phyloP scores from a whole-genome alignment of 352 stramenopile genomes.

The Phytopythium boreale region DNA sequence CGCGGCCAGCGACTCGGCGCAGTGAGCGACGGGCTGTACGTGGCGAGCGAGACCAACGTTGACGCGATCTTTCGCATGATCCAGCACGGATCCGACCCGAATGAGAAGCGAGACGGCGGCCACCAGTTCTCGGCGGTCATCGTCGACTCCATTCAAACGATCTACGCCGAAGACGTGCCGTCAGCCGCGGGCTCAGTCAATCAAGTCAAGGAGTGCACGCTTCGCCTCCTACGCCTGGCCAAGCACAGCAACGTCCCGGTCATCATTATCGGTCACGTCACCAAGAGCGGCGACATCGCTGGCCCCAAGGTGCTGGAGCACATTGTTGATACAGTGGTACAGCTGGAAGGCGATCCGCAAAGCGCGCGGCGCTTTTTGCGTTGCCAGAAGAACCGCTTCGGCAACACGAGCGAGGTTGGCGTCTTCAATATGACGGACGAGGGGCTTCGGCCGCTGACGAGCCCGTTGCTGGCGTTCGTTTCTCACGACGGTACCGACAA shows the following conservation, averaged over 20 bases:
- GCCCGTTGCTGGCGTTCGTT: slow-evolving; percentile 83
- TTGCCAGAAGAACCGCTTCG: slow-evolving; percentile 96
- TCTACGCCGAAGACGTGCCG: slow-evolving; percentile 86
- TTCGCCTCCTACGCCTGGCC: slow-evolving; percentile 91
- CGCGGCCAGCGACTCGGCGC: slow-evolving; percentile 86
- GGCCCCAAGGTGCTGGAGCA: slow-evolving; percentile 91
- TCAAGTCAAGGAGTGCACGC: slow-evolving; percentile 95
- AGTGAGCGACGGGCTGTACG: slow-evolving; percentile 59
- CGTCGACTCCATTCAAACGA: slow-evolving; percentile 97
- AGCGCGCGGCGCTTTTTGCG: slow-evolving; percentile 87
- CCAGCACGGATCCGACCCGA: slow-evolving; percentile 19
- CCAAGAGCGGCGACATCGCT: slow-evolving; percentile 95
- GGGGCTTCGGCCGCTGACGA: slow-evolving; percentile 73
- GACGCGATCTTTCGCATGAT: slow-evolving; percentile 69
- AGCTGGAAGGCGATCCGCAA: slow-evolving; percentile 91
- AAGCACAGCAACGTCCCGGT: slow-evolving; percentile 92
- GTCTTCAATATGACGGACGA: slow-evolving; percentile 94
- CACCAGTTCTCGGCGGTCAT: slow-evolving; percentile 74
- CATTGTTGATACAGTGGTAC: slow-evolving; percentile 95
- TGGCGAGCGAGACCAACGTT: slow-evolving; percentile 84
- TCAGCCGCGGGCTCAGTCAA: slow-evolving; percentile 85
- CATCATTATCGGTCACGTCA: slow-evolving; percentile 96
- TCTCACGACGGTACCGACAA: slow-evolving; percentile 25
- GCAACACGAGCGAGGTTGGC: slow-evolving; percentile 94
- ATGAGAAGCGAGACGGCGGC: slow-evolving; percentile 1